Conservation (phyloP, 2,329 filamentous ascomycete species). For the Nemania abortiva region DNA sequence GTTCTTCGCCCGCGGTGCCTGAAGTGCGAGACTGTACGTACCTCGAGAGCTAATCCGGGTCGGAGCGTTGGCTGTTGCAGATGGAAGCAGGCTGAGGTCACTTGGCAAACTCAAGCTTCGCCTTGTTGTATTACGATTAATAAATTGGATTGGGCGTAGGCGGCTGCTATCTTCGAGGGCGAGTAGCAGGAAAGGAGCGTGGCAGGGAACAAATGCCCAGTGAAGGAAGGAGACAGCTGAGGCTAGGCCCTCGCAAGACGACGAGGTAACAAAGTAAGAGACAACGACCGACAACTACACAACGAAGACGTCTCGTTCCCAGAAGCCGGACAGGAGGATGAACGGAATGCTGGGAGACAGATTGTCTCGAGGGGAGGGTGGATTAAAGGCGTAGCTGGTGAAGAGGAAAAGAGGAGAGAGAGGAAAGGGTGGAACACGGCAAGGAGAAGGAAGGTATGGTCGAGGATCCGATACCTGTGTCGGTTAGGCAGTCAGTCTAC, state of each 20-base stretch:
- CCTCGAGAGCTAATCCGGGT: conserved; percentile 6
- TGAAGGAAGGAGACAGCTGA: not conserved
- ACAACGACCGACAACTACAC: conserved; percentile 32
- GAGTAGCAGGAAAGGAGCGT: conserved; percentile 39
- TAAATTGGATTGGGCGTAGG: conserved; percentile 19
- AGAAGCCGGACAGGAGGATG: conserved; percentile 14
- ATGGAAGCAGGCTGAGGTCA: conserved; percentile 34
- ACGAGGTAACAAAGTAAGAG: conserved; percentile 15
- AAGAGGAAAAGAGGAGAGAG: conserved; percentile 28
- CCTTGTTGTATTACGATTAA: conserved; percentile 40
- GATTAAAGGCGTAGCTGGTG: conserved; percentile 32
- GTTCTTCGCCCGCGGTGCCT: not conserved
- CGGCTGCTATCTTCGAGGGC: conserved; percentile 10
- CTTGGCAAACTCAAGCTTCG: conserved; percentile 28
- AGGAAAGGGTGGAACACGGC: conserved; percentile 19
- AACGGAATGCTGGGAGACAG: conserved; percentile 23
- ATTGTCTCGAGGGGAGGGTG: conserved; percentile 23
- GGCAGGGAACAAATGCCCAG: conserved; percentile 37
- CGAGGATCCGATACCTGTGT: conserved; percentile 6
- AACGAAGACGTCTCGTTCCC: conserved; percentile 32
- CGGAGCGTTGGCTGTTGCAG: conserved; percentile 10
- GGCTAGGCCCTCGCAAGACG: conserved; percentile 12
- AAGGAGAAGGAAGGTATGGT: conserved; percentile 19
- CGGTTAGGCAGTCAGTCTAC: not conserved
- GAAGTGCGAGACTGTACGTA: conserved; percentile 14